Evolutionary conservation across 2,329 filamentous ascomycete species (phyloP).

Genomic region (Ophiostoma perfectum): DNA sequence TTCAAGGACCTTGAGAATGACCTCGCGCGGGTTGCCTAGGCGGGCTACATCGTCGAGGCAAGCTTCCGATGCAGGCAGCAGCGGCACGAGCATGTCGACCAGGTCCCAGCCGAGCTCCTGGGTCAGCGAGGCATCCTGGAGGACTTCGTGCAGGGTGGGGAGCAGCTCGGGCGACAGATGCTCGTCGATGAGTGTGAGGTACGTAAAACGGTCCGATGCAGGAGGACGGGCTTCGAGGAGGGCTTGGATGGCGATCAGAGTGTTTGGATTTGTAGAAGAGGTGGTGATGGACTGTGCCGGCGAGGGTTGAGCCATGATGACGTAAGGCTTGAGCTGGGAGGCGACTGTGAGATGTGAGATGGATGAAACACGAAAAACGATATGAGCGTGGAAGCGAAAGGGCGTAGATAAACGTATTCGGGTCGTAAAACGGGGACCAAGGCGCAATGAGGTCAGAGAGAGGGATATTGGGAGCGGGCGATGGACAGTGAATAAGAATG

Average conservation of each 20-base stretch:
- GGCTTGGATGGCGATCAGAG: slow-evolving; percentile 40
- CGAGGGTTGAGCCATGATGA: slow-evolving; percentile 14
- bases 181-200: slow-evolving; percentile 71
- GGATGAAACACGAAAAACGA: not conserved
- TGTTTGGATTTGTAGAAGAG: not conserved
- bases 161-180: slow-evolving; percentile 63
- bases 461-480: not conserved
- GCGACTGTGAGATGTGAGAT: not conserved
- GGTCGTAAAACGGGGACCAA: not conserved
- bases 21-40: slow-evolving; percentile 73
- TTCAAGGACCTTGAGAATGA: slow-evolving; percentile 75
- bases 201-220: slow-evolving; percentile 63
- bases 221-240: slow-evolving; percentile 48
- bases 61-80: slow-evolving; percentile 61
- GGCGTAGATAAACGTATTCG: not conserved
- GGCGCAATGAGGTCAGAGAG: too few relatives aligned
- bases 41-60: slow-evolving; percentile 71
- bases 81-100: slow-evolving; percentile 65
- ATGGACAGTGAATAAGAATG: not conserved
- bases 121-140: slow-evolving; percentile 60
- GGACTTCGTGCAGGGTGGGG: slow-evolving; percentile 57
- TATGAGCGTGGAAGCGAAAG: not conserved
- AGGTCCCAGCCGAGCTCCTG: slow-evolving; percentile 80
- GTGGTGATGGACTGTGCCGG: slow-evolving; percentile 28
- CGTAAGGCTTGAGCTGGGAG: slow-evolving; percentile 3